Evolutionary conservation across 1,284 basidiomycete genomes (phyloP).

Genomic region (Trichosporon coremiiforme): DNA sequence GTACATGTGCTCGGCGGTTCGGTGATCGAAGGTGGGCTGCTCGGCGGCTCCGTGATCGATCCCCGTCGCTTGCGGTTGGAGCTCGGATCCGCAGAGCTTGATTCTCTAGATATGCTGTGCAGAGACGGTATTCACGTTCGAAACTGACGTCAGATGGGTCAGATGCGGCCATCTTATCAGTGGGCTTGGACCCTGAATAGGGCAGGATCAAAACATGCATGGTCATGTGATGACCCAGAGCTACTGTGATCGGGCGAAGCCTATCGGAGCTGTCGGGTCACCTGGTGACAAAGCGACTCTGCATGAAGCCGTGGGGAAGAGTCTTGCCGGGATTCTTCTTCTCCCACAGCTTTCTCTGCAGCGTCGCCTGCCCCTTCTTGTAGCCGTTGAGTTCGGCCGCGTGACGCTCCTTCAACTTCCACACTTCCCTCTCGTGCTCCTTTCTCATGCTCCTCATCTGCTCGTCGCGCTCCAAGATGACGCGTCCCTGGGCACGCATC

Average conservation of each 20-base stretch:
- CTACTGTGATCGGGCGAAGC: not conserved
- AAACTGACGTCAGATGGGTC: not conserved
- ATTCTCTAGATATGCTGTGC: no score
- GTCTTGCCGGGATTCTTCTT: not conserved
- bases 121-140: no score
- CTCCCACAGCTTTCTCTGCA: slow-evolving; percentile 3
- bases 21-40: not conserved
- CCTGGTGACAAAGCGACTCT: not conserved
- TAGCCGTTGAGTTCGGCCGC: not conserved
- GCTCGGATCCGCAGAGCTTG: no score
- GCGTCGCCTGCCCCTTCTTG: slow-evolving; percentile 9
- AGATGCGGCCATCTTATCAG: not conserved
- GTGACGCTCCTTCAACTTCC: not conserved
- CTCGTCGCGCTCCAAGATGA: not conserved
- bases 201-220: not conserved
- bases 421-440: not conserved
- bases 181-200: not conserved
- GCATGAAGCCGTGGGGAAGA: not conserved
- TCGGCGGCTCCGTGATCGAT: not conserved
- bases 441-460: not conserved
- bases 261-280: not conserved
- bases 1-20: not conserved
- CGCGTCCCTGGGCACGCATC: not conserved
- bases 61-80: not conserved
- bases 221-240: not conserved